Conservation (phyloP, 306 rosid genomes). For the Pyrus betulifolia region DNA sequence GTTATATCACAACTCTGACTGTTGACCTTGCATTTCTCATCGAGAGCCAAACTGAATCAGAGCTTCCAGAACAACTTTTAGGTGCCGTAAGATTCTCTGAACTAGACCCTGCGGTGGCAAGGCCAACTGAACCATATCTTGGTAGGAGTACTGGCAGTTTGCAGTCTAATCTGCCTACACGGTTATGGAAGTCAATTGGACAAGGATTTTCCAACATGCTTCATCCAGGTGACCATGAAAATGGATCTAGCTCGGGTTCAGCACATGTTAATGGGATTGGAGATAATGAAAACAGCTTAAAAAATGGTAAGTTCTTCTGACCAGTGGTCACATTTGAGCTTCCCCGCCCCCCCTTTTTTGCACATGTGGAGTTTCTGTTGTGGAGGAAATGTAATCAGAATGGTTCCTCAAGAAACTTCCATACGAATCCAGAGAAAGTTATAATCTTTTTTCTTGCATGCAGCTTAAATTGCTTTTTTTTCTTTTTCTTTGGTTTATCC, state of each 20-base stretch:
- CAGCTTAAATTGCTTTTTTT: not conserved
- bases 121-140: constrained; percentile 38
- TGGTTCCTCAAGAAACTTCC: not conserved
- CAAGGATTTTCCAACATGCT: constrained; percentile 57
- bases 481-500: not conserved
- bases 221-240: constrained; percentile 57
- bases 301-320: constrained; percentile 30
- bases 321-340: not conserved
- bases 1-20: constrained; percentile 60
- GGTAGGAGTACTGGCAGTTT: constrained; percentile 4
- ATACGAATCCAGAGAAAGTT: not conserved
- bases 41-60: constrained; percentile 63
- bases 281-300: constrained; percentile 24
- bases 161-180: constrained; percentile 46
- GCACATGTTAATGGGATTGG: constrained; percentile 21
- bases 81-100: constrained; percentile 72
- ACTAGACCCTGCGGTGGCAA: constrained; percentile 66
- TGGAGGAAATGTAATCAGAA: not conserved
- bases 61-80: constrained; percentile 72
- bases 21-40: constrained; percentile 83
- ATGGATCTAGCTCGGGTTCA: constrained; percentile 31
- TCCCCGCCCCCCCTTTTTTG: not conserved
- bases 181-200: constrained; percentile 75
- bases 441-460: not conserved
- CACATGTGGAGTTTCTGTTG: not conserved